Conservation (phyloP, 371 early-diverging fungal genomes). For the Syncephalis plumigaleata region DNA sequence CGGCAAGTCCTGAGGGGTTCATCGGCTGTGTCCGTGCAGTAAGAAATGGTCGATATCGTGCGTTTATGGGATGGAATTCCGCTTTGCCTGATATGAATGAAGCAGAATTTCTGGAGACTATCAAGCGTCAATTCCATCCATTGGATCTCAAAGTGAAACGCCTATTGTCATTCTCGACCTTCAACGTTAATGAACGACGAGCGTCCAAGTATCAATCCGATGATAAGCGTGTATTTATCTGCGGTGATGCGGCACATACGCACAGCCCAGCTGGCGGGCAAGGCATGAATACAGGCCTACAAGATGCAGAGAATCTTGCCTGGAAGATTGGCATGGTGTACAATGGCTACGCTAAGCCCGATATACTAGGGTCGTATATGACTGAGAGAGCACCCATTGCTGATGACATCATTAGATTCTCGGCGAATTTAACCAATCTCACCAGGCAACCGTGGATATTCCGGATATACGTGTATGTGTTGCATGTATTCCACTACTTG, state of each 20-base stretch:
- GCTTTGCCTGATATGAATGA: slow-evolving; percentile 2
- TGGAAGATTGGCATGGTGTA: slow-evolving; percentile 16
- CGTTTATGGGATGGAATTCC: slow-evolving; percentile 1
- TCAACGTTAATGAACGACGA: slow-evolving; percentile 13
- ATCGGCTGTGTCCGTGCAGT: no score
- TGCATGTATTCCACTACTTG: no score
- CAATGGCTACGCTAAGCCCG: slow-evolving; percentile 2
- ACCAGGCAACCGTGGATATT: no score
- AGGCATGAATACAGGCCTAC: slow-evolving; percentile 20
- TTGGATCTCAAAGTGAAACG: slow-evolving; percentile 7
- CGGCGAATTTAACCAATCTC: no score
- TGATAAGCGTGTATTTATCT: slow-evolving; percentile 14
- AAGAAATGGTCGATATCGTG: no score
- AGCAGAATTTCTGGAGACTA: slow-evolving; percentile 6
- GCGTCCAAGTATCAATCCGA: slow-evolving; percentile 6
- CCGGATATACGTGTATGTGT: no score
- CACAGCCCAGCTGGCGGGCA: slow-evolving; percentile 10
- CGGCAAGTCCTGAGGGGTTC: no score
- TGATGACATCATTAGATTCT: slow-evolving; percentile 1
- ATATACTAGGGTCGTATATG: slow-evolving; percentile 10
- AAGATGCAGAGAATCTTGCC: slow-evolving; percentile 20
- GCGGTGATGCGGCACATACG: slow-evolving; percentile 20
- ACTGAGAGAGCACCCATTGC: slow-evolving; percentile 13
- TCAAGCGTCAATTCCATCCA: slow-evolving; percentile 5
- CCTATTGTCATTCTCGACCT: slow-evolving; percentile 10